Conservation (phyloP, 495 filamentous ascomycete species). For the Aspergillus heteromorphus region DNA sequence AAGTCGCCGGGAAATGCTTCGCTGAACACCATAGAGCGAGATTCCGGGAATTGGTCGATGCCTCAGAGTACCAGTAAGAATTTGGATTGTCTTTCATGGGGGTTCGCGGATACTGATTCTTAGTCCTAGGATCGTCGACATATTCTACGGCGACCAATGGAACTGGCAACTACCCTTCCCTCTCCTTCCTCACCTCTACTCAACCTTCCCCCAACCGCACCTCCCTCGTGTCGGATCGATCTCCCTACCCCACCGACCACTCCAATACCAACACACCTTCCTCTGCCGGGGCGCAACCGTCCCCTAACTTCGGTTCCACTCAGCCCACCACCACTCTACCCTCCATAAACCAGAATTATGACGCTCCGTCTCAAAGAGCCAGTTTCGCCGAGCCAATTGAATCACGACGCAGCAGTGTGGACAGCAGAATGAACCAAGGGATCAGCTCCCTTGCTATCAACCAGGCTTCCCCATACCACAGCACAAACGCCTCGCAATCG, state of each 20-base stretch:
- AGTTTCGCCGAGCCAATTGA: conserved; percentile 45
- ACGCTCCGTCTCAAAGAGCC: conserved; percentile 38
- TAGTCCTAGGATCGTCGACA: conserved; percentile 45
- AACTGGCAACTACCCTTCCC: conserved; percentile 44
- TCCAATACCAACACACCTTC: conserved; percentile 42
- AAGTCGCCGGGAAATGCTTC: conserved; percentile 42
- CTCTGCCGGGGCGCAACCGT: conserved; percentile 41
- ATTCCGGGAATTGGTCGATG: conserved; percentile 50
- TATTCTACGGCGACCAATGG: conserved; percentile 48
- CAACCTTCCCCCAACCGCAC: conserved; percentile 47
- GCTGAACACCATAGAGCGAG: conserved; percentile 45
- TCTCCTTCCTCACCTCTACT: conserved; percentile 45
- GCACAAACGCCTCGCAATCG: conserved; percentile 69
- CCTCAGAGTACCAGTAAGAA: conserved; percentile 45
- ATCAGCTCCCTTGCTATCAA: conserved; percentile 66
- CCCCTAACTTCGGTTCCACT: conserved; percentile 37
- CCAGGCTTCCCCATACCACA: conserved; percentile 62
- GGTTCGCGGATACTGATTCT: conserved; percentile 19
- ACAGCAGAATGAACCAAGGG: conserved; percentile 66
- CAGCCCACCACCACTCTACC: conserved; percentile 41
- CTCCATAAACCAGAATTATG: conserved; percentile 49
- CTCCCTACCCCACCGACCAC: conserved; percentile 36
- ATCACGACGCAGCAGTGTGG: conserved; percentile 72
- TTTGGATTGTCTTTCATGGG: conserved; percentile 5
- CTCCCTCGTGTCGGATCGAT: conserved; percentile 42